phyloP scores from a whole-genome alignment of 331 rosid genomes.

The Erythrophleum ivorense region DNA sequence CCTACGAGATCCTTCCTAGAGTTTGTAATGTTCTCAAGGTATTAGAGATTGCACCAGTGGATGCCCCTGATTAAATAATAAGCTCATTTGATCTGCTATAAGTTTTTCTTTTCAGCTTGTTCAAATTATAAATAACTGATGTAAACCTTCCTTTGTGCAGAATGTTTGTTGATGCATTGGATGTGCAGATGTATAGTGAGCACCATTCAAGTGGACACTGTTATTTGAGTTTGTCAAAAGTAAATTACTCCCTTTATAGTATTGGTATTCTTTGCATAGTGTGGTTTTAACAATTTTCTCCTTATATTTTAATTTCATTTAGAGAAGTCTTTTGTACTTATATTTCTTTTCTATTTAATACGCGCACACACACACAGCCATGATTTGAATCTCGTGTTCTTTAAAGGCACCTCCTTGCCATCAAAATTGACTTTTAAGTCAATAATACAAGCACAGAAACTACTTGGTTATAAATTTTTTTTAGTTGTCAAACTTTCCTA shows the following conservation, averaged over 20 bases:
- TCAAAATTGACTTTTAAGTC: background rate
- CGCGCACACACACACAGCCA: background rate
- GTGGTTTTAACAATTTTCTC: constrained; percentile 24
- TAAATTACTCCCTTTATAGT: constrained; percentile 41
- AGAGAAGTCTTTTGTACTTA: no score
- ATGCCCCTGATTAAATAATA: constrained; percentile 27
- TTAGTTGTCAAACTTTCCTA: background rate
- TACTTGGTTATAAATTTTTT: background rate
- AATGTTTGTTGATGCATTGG: constrained; percentile 93
- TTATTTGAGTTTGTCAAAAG: constrained; percentile 80
- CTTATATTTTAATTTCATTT: background rate
- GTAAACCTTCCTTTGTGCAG: constrained; percentile 54
- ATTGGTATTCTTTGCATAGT: constrained; percentile 11
- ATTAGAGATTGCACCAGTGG: constrained; percentile 19
- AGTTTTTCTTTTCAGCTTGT: constrained; percentile 1
- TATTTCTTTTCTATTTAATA: no score
- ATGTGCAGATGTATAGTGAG: constrained; percentile 72
- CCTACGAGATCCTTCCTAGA: constrained; percentile 94
- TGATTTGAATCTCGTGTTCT: background rate
- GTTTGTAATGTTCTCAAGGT: constrained; percentile 98
- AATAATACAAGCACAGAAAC: background rate
- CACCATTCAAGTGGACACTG: constrained; percentile 84
- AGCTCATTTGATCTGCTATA: constrained; percentile 9
- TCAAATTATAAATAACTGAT: constrained; percentile 29
- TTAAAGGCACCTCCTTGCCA: constrained; percentile 5